A percentile compares a stretch with the other conserved stretches of the same genome.
Evolutionary conservation across 495 filamentous ascomycete genomes (phyloP).

Genomic region (Podospora australis): DNA sequence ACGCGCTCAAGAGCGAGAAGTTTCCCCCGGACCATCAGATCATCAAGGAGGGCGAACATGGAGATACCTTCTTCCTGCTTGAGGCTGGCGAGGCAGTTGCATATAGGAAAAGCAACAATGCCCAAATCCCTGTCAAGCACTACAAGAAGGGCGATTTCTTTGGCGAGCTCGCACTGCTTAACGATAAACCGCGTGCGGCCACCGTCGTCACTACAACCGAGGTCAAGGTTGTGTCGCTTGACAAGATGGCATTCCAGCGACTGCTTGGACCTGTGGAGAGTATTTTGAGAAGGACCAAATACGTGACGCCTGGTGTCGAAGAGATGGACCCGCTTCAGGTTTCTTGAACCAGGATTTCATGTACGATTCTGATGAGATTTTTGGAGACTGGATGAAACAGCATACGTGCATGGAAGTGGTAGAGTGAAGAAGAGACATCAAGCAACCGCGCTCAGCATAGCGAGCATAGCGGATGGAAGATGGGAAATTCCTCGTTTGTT

Average conservation of each 20-base stretch:
- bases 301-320: constrained; percentile 46
- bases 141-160: constrained; percentile 95
- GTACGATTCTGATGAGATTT: no score
- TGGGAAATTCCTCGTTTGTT: neutral
- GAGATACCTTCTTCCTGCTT: constrained; percentile 86
- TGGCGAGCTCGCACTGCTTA: constrained; percentile 86
- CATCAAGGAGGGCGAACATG: constrained; percentile 86
- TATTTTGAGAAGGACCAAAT: constrained; percentile 78
- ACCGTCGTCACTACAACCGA: constrained; percentile 74
- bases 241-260: constrained; percentile 91
- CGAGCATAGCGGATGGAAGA: neutral
- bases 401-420: no score
- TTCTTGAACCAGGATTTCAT: neutral
- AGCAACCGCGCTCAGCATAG: neutral
- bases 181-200: constrained; percentile 90
- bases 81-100: constrained; percentile 87
- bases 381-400: no score
- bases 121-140: constrained; percentile 64
- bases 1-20: constrained; percentile 86
- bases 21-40: constrained; percentile 74
- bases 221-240: constrained; percentile 90
- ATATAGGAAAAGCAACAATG: constrained; percentile 57
- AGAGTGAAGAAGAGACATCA: neutral
- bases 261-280: constrained; percentile 87
- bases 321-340: constrained; percentile 46